Percentiles rank a stretch among this genome's conserved stretches.
phyloP scores from a whole-genome alignment of 2,329 filamentous ascomycete species.

The Aphanoascus verrucosus region DNA sequence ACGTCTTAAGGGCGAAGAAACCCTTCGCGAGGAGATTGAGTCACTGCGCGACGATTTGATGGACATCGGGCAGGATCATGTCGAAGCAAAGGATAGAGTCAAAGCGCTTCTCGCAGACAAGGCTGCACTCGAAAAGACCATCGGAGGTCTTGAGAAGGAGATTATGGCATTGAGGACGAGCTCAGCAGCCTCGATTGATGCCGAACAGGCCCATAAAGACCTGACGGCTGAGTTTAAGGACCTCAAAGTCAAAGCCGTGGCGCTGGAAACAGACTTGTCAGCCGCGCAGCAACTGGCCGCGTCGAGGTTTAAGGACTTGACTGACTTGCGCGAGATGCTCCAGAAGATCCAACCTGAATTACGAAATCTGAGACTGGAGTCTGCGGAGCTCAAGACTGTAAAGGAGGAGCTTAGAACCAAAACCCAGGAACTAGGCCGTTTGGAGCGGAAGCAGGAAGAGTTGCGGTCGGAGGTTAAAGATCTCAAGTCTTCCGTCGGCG shows the following conservation, averaged over 20 bases:
- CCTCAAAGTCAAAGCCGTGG: conserved; percentile 57
- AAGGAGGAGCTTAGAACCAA: conserved; percentile 63
- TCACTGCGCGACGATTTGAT: conserved; percentile 69
- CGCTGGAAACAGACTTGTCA: conserved; percentile 69
- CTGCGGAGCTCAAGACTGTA: conserved; percentile 58
- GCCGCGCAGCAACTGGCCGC: conserved; percentile 80
- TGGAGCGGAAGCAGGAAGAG: conserved; percentile 76
- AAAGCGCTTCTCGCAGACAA: conserved; percentile 63
- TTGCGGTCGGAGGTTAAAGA: conserved; percentile 61
- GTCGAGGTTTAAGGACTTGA: conserved; percentile 76
- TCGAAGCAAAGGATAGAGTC: conserved; percentile 65
- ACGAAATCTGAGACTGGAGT: conserved; percentile 65
- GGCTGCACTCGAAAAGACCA: conserved; percentile 50
- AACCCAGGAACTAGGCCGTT: conserved; percentile 54
- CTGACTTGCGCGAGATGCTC: conserved; percentile 65
- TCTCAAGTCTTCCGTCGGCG: conserved; percentile 57
- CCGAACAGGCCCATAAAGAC: conserved; percentile 43
- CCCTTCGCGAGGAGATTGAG: conserved; percentile 75
- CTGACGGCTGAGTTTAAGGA: conserved; percentile 57
- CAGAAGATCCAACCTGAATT: conserved; percentile 82
- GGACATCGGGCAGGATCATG: conserved; percentile 69
- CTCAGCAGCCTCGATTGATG: conserved; percentile 37
- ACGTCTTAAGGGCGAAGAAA: conserved; percentile 64
- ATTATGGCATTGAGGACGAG: conserved; percentile 46
- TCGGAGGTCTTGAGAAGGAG: conserved; percentile 61